Conservation (phyloP, 441 rosid genomes). For the Erysimum pusillum region DNA sequence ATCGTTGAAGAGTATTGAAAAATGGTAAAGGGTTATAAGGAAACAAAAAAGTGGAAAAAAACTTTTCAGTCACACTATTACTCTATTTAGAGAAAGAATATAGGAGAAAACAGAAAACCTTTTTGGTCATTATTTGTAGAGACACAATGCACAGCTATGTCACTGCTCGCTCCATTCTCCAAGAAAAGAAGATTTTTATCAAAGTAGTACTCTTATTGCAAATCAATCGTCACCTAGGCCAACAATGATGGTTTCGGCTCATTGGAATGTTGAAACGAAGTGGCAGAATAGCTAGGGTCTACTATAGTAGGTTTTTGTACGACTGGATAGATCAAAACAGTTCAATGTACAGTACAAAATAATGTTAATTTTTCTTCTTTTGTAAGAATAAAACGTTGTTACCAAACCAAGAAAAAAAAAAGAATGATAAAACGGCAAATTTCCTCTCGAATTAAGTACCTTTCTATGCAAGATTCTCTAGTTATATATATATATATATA, state of each 20-base stretch:
- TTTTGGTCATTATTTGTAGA: no score
- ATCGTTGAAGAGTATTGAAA: background rate
- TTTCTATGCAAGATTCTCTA: background rate
- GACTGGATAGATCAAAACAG: background rate
- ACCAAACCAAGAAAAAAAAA: background rate
- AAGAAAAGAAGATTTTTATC: background rate
- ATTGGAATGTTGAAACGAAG: background rate
- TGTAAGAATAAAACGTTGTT: no score
- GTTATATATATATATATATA: no score
- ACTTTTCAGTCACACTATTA: no score
- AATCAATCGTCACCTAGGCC: background rate
- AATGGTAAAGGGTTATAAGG: background rate
- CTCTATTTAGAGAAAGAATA: no score
- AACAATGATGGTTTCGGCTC: constrained; percentile 13
- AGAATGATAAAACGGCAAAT: background rate
- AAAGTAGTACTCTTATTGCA: background rate
- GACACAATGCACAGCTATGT: background rate
- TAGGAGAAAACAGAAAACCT: no score
- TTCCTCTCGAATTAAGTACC: background rate
- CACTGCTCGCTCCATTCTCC: background rate
- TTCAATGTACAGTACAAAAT: background rate
- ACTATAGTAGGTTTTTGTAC: background rate
- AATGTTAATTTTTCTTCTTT: no score
- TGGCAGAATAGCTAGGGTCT: background rate
- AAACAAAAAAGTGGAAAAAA: no score